Percentiles rank a stretch among this genome's conserved stretches.
Conservation (phyloP, 2,329 filamentous ascomycete genomes). For the Cladophialophora immunda region DNA sequence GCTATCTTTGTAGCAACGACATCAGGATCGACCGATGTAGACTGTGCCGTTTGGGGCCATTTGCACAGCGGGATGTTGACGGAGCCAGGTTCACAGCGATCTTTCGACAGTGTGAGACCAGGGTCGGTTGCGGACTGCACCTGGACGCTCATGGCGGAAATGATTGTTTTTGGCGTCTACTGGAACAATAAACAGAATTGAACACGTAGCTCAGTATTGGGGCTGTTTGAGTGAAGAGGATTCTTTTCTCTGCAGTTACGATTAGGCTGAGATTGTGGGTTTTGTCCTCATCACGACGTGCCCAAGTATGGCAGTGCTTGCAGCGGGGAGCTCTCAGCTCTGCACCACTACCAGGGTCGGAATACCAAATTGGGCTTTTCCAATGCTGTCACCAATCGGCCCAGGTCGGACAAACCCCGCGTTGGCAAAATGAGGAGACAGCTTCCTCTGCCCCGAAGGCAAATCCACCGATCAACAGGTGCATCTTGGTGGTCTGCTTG, state of each 20-base stretch:
- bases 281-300: background rate
- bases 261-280: background rate
- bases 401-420: background rate
- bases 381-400: background rate
- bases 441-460: constrained; percentile 3
- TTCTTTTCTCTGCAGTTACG: background rate
- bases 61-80: constrained; percentile 58
- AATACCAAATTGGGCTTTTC: background rate
- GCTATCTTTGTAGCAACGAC: constrained; percentile 50
- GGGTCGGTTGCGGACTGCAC: constrained; percentile 29
- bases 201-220: background rate
- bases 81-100: constrained; percentile 62
- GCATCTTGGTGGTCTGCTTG: background rate
- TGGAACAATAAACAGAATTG: background rate
- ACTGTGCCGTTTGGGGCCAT: constrained; percentile 52
- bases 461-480: background rate
- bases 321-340: background rate
- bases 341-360: background rate
- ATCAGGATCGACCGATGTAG: constrained; percentile 48
- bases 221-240: background rate
- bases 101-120: constrained; percentile 47
- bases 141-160: constrained; percentile 26
- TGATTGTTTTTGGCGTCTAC: background rate
- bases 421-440: background rate
- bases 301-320: background rate